Evolutionary conservation across 306 rosid genomes (phyloP).

Genomic region (Lathyrus aphaca): DNA sequence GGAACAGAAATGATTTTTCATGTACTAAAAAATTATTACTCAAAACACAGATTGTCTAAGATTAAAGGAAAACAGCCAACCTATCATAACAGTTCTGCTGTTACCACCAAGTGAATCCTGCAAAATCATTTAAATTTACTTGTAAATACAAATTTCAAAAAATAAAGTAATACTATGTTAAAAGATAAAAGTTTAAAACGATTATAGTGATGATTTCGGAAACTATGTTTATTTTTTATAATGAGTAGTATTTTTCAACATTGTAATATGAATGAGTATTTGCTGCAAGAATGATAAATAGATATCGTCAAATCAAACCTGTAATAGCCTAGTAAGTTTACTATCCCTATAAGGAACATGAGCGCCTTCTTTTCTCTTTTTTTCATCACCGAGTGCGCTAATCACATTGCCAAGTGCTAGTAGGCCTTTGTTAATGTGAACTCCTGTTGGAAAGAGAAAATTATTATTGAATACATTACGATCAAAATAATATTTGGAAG

Average conservation of each 20-base stretch:
- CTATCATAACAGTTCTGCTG: conserved; percentile 98
- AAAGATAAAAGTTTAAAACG: too few relatives aligned
- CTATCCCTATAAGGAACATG: conserved; percentile 98
- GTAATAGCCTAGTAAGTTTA: conserved; percentile 94
- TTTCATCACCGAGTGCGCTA: conserved; percentile 98
- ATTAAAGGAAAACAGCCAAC: conserved; percentile 45
- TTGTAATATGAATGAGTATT: neutral
- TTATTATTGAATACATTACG: conserved; percentile 28
- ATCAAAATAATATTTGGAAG: conserved; percentile 12
- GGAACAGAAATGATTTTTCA: conserved; percentile 28
- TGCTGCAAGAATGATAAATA: conserved; percentile 10
- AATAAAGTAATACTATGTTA: too few relatives aligned
- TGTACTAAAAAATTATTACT: conserved; percentile 30
- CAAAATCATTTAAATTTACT: too few relatives aligned
- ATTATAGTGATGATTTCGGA: too few relatives aligned
- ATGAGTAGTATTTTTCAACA: conserved; percentile 22
- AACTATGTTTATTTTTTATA: too few relatives aligned
- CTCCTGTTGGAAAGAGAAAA: conserved; percentile 60
- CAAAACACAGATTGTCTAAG: conserved; percentile 23
- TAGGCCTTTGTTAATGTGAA: conserved; percentile 94
- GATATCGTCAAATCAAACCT: conserved; percentile 60
- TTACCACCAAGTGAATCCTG: conserved; percentile 99
- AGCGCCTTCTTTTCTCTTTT: conserved; percentile 90
- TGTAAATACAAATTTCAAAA: too few relatives aligned
- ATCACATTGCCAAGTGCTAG: conserved; percentile 97